Base-by-base conservation (phyloP, 148 eudicot genomes). In the Linanthus parryae region DNA sequence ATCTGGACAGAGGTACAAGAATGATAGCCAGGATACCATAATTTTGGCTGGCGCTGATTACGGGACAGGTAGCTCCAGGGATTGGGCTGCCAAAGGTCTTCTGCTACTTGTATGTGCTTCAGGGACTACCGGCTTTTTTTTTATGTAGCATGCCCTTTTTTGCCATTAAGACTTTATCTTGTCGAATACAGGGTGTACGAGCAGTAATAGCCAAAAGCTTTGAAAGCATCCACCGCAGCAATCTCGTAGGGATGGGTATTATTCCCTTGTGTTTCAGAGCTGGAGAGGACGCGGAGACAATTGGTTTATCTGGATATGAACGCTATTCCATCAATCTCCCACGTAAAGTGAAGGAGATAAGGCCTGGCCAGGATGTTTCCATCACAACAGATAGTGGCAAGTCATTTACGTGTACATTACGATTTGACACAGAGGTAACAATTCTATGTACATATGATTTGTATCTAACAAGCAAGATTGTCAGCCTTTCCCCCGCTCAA, bases 321-420 rank as follows among this genome's bases (percentile, higher is more conserved):
- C 37, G 66, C 35, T 52, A 52, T 36, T 25, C 66, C 19, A 52
- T 62, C 20, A 46, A 53, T 45, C 30, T 62, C 26, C 59, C 59
- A 23, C 52, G 42, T 23, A 33, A 19, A 8, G 51, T 44, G 30
- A 38, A 29, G 0, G 49, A 56, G 35, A 56, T 56, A 6, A 41
- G 16, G 10, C 59, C 49, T 5, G 38, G 59, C 3, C 59, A 56
- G 30, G 59, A 56, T 13, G 9, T 52, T 13, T 0, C 17, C 13
- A 43, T 52, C 12, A 12, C 19, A 12, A 52, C 30, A 1, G 57
- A 52, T 34, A n/a, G 3, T 22, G 44, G 57, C 16, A 52, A 52
- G 13, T 35, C 44, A 34, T 52, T 52, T 52, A 36, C 57, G 13
- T 52, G 57, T 52, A 17, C 19, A 21, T 4, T 52, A 5, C 43